Evolutionary conservation across 1,284 basidiomycete species (phyloP).

Genomic region (Agroathelia rolfsii): DNA sequence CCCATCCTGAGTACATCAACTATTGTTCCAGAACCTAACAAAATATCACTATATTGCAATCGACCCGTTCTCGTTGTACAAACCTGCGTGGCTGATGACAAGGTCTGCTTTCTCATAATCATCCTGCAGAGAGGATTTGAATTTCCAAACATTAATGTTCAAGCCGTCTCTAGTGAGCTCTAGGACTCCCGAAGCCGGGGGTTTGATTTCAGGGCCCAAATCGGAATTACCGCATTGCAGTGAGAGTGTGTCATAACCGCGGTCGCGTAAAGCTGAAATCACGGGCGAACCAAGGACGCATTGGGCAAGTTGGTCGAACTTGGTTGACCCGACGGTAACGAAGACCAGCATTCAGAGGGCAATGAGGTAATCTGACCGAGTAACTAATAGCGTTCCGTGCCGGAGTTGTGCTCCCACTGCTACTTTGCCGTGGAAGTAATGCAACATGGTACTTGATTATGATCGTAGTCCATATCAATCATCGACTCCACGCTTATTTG

Average conservation of each 20-base stretch:
- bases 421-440: too few relatives aligned
- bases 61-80: slow-evolving; percentile 14
- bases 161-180: slow-evolving; percentile 33
- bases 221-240: slow-evolving; percentile 69
- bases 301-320: slow-evolving; percentile 68
- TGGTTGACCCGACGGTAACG: slow-evolving; percentile 87
- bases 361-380: neutral
- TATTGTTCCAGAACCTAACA: slow-evolving; percentile 86
- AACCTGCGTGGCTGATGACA: slow-evolving; percentile 91
- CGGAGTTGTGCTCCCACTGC: too few relatives aligned
- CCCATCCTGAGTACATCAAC: slow-evolving; percentile 73
- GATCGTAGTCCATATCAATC: too few relatives aligned
- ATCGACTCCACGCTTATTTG: too few relatives aligned
- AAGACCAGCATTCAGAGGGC: slow-evolving; percentile 73
- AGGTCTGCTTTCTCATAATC: slow-evolving; percentile 63
- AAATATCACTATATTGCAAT: slow-evolving; percentile 4
- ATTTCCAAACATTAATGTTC: slow-evolving; percentile 56
- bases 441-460: too few relatives aligned
- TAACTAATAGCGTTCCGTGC: slow-evolving; percentile 7
- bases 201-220: slow-evolving; percentile 14
- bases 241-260: slow-evolving; percentile 49
- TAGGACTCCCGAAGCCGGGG: slow-evolving; percentile 17
- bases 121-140: slow-evolving; percentile 60
- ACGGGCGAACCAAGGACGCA: slow-evolving; percentile 48
- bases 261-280: slow-evolving; percentile 39